phyloP scores from a whole-genome alignment of 257 asterid genomes.

The Mentha longifolia region DNA sequence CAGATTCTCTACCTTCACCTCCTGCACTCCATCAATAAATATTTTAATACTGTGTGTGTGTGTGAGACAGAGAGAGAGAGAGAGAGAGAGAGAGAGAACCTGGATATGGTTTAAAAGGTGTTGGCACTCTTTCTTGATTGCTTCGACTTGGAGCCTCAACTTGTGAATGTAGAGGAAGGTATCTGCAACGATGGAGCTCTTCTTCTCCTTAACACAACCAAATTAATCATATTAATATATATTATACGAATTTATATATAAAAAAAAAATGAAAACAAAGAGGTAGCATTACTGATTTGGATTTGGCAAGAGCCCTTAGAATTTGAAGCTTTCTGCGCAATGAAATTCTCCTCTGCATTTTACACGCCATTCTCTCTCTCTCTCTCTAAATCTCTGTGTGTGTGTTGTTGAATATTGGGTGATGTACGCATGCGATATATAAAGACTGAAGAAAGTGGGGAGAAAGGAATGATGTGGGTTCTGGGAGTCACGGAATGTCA shows the following conservation, averaged over 20 bases:
- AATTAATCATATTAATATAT: background rate
- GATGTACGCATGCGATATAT: conserved; percentile 38
- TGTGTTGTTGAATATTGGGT: background rate
- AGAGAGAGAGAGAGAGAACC: conserved; percentile 41
- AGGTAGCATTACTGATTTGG: conserved; percentile 61
- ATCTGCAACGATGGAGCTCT: conserved; percentile 61
- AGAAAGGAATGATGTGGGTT: conserved; percentile 22
- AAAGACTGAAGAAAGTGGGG: conserved; percentile 33
- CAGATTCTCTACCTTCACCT: conserved; percentile 78
- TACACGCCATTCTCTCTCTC: conserved; percentile 42
- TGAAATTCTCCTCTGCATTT: conserved; percentile 47
- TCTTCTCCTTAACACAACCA: conserved; percentile 47
- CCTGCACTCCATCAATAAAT: conserved; percentile 42
- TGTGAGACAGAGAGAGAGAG: conserved; percentile 20
- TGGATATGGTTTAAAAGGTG: conserved; percentile 54
- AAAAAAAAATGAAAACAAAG: background rate
- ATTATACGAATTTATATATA: too few relatives aligned
- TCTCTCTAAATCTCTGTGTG: background rate
- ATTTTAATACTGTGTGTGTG: background rate
- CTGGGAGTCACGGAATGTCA: conserved; percentile 65
- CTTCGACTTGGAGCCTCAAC: conserved; percentile 69
- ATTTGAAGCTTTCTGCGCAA: conserved; percentile 60
- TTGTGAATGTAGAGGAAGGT: conserved; percentile 67
- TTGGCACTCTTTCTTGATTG: conserved; percentile 61
- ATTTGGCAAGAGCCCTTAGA: conserved; percentile 57